Evolutionary conservation across 1,284 basidiomycete species (phyloP), one percentile per base, ranked within the genome.

Genomic region (Tranzscheliella williamsii): DNA sequence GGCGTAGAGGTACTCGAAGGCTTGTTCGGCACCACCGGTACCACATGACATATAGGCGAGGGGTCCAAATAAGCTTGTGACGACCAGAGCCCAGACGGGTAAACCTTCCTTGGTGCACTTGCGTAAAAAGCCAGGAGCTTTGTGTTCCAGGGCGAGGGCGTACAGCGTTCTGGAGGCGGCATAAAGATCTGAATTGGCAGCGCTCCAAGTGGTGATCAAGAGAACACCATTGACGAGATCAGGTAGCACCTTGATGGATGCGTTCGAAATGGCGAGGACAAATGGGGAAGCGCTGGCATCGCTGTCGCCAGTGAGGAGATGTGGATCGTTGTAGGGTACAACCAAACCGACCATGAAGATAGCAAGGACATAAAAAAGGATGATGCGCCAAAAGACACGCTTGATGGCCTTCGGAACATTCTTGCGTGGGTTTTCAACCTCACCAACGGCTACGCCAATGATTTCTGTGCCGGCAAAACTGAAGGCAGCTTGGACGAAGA

Each of bases 401-500:
- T 63, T 62, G 55, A 72, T 55, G 17, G 66, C 67, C 40, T 53
- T 54, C 30, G 66, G 62, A 1, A 71, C 62, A 37, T 74, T 74
- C 43, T 56, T 52, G 16, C 78, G 67, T 6, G 80, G 80, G 69
- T 79, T 79, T 46, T 72, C 70, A 4, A 71, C 72, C 67, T 90
- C 88, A 23, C 85, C 79, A 26, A 88, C 89, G 46, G 89, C 82
- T 77, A 91, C 85, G 29, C 88, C 90, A 30, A 92, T 88, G 62
- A 91, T 87, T 76, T 93, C 90, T 15, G 89, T 91, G 33, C 31
- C 85, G 84, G 27, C 87, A 80, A 86, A 91, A 12, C 86, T 87
- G 81, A 91, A 92, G 3, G 88, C 88, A 8, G 89, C 88, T 21
- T 78, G 64, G n/a, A 78, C 64, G n/a, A 78, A 70, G 13, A 74